These are phyloP conservation scores for Euptelea pleiosperma DNA, from an alignment of 164 flowering plant species.

Conservation along the genomic window DNA sequence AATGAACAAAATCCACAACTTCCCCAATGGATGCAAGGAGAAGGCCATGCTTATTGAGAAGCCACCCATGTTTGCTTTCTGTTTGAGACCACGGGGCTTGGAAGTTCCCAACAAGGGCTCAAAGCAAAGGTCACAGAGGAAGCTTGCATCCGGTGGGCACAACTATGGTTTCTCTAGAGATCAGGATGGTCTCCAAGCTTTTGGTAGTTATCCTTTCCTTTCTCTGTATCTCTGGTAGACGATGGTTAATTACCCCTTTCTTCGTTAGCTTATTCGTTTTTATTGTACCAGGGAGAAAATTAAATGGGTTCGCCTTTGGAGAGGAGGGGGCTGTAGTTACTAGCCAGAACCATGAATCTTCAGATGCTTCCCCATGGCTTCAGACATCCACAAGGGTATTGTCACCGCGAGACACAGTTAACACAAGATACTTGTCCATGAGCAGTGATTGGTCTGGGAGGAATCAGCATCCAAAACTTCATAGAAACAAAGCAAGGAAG, in stretches of 20 bases:
- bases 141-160: conserved; percentile 45
- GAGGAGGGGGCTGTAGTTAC: conserved; percentile 48
- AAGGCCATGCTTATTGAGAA: conserved; percentile 44
- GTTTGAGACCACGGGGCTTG: conserved; percentile 93
- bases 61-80: conserved; percentile 95
- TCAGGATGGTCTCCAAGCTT: conserved; percentile 46
- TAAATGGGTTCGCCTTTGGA: conserved; percentile 44
- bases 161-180: conserved; percentile 42
- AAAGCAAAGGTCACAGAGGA: conserved; percentile 82
- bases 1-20: conserved; percentile 27
- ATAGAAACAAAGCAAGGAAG: conserved; percentile 53
- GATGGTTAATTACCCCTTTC: not conserved
- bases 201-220: conserved; percentile 35
- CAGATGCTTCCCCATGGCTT: conserved; percentile 54
- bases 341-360: conserved; percentile 36
- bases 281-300: conserved; percentile 56
- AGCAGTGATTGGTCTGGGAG: conserved; percentile 49
- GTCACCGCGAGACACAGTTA: conserved; percentile 50
- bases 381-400: conserved; percentile 42
- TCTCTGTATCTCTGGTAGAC: not conserved
- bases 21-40: conserved; percentile 45
- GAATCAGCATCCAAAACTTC: conserved; percentile 37
- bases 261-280: not conserved
- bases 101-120: conserved; percentile 79
- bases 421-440: conserved; percentile 36